Conservation (phyloP, 331 rosid genomes). For the Erythrophleum ivorense region DNA sequence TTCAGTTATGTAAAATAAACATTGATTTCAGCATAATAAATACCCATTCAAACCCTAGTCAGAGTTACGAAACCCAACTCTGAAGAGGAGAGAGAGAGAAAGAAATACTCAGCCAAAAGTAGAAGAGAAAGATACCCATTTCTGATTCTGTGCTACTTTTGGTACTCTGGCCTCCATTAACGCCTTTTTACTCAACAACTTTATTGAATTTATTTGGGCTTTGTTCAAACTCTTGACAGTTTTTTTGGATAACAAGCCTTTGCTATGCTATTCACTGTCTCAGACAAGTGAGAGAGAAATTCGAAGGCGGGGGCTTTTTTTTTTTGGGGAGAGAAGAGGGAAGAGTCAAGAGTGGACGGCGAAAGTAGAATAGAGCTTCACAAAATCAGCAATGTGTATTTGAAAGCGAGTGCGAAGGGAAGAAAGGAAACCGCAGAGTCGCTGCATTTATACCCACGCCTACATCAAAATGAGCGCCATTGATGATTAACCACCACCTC, state of each 20-base stretch:
- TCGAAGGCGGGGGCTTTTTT: slow-evolving; percentile 13
- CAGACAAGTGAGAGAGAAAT: slow-evolving; percentile 41
- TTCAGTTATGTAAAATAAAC: slow-evolving; percentile 63
- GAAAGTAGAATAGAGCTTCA: slow-evolving; percentile 12
- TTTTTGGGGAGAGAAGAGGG: slow-evolving; percentile 5
- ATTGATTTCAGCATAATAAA: slow-evolving; percentile 83
- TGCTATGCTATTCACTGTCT: slow-evolving; percentile 41
- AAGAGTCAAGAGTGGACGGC: slow-evolving; percentile 15
- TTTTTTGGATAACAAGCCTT: slow-evolving; percentile 50
- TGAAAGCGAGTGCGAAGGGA: slow-evolving; percentile 35
- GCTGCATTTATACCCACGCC: slow-evolving; percentile 84
- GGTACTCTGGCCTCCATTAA: slow-evolving; percentile 64
- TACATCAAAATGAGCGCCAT: slow-evolving; percentile 83
- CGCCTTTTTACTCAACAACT: slow-evolving; percentile 56
- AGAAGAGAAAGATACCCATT: slow-evolving; percentile 81
- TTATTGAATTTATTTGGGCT: slow-evolving; percentile 53
- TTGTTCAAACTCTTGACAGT: slow-evolving; percentile 45
- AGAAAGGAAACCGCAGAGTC: slow-evolving; percentile 36
- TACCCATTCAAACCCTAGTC: slow-evolving; percentile 90
- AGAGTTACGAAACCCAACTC: slow-evolving; percentile 69
- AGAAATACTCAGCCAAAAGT: slow-evolving; percentile 55
- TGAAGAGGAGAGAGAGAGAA: slow-evolving; percentile 44
- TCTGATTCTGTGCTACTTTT: slow-evolving; percentile 86
- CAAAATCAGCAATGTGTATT: slow-evolving; percentile 36
- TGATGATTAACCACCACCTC: slow-evolving; percentile 98